phyloP scores from a whole-genome alignment of 148 eudicot species.

The Pouteria glomerata region DNA sequence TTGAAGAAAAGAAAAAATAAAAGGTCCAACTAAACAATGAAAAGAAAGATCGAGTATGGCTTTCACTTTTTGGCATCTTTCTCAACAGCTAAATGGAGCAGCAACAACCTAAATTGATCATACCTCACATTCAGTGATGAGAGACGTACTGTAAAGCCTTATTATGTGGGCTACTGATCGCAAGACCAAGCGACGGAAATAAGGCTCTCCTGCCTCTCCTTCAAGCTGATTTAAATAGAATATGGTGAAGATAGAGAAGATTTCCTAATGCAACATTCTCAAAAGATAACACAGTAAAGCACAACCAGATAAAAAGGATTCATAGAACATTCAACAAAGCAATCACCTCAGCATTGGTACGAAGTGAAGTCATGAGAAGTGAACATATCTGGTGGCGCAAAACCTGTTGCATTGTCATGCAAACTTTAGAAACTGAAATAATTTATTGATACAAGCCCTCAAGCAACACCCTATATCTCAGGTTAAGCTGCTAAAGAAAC shows the following conservation, averaged over 20 bases:
- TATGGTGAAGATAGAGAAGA: conserved; percentile 8
- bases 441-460: conserved; percentile 2
- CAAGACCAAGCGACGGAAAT: conserved; percentile 91
- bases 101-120: neutral
- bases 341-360: conserved; percentile 92
- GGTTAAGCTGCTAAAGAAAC: neutral
- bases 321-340: neutral
- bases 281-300: neutral
- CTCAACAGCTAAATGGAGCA: neutral
- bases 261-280: neutral
- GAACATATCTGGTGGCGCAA: conserved; percentile 95
- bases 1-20: neutral
- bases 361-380: conserved; percentile 96
- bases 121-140: conserved; percentile 93
- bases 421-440: conserved; percentile 11
- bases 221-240: conserved; percentile 52
- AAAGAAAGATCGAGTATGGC: neutral
- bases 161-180: conserved; percentile 93
- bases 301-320: neutral
- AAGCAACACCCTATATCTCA: neutral
- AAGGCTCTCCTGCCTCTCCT: conserved; percentile 97
- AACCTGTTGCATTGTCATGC: conserved; percentile 53
- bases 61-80: neutral
- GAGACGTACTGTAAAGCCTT: conserved; percentile 88
- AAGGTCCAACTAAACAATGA: neutral